A percentile compares a stretch with the other conserved stretches of the same genome.
Evolutionary conservation across 2,329 filamentous ascomycete species (phyloP).

Genomic region (Sarocladium brachiariae): DNA sequence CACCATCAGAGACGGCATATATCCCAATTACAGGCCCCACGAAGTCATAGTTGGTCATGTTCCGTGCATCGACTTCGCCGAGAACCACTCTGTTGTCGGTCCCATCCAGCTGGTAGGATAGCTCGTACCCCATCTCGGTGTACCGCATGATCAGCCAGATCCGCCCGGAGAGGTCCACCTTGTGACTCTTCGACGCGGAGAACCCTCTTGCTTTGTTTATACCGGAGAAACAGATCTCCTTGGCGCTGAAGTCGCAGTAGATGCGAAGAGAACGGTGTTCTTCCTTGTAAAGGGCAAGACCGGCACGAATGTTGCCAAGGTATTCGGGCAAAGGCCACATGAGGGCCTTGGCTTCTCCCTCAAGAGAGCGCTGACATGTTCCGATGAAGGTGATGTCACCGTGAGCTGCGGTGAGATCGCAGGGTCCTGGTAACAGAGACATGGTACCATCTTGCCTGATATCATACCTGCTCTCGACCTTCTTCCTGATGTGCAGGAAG

Average conservation of each 20-base stretch:
- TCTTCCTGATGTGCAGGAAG: constrained; percentile 9
- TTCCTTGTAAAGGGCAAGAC: constrained; percentile 11
- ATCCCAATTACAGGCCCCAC: constrained; percentile 21
- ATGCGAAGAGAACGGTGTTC: constrained; percentile 9
- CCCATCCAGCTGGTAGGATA: neutral
- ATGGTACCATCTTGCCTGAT: neutral
- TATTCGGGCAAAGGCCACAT: neutral
- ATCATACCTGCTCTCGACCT: constrained; percentile 7
- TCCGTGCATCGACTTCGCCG: neutral
- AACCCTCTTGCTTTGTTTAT: neutral
- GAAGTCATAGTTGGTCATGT: constrained; percentile 8
- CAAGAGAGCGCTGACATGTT: constrained; percentile 7
- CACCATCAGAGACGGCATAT: neutral
- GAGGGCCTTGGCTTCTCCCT: constrained; percentile 1
- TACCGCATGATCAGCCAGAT: constrained; percentile 3
- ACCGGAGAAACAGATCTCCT: neutral
- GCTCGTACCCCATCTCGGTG: constrained; percentile 6
- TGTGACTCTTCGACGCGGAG: neutral
- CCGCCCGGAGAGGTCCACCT: neutral
- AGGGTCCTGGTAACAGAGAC: neutral
- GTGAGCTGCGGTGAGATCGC: constrained; percentile 3
- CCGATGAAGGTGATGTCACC: constrained; percentile 9
- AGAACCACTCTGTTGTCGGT: neutral
- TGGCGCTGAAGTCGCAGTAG: neutral
- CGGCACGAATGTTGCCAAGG: neutral